Evolutionary conservation across 2,329 filamentous ascomycete genomes (phyloP).

Genomic region (Aspergillus bombycis): DNA sequence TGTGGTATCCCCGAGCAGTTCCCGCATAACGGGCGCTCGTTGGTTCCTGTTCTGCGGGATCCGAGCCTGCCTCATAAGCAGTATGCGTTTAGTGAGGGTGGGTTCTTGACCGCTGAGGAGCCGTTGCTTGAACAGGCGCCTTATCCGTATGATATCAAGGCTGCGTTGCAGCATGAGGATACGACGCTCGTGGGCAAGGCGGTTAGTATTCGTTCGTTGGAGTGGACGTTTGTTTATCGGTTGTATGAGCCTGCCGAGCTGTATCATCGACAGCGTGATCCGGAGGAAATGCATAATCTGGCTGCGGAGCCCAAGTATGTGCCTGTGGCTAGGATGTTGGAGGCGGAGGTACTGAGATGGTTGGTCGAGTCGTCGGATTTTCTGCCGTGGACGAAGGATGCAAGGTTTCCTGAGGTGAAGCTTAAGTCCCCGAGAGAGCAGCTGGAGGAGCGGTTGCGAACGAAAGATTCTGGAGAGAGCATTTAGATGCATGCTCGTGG

Average conservation of each 20-base stretch:
- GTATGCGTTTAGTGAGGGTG: slow-evolving; percentile 51
- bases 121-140: slow-evolving; percentile 49
- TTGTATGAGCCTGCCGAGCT: slow-evolving; percentile 52
- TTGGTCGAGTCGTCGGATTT: slow-evolving; percentile 40
- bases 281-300: slow-evolving; percentile 17
- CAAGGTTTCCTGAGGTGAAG: slow-evolving; percentile 40
- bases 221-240: slow-evolving; percentile 51
- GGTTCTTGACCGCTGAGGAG: slow-evolving; percentile 50
- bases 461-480: background rate
- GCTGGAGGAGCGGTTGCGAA: slow-evolving; percentile 9
- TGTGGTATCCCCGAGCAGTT: background rate
- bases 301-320: slow-evolving; percentile 30
- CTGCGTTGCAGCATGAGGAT: slow-evolving; percentile 50
- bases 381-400: slow-evolving; percentile 41
- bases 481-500: background rate
- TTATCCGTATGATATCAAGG: slow-evolving; percentile 53
- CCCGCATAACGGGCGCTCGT: background rate
- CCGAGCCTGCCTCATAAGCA: slow-evolving; percentile 44
- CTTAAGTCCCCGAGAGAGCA: slow-evolving; percentile 33
- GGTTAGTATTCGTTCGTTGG: slow-evolving; percentile 26
- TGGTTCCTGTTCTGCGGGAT: slow-evolving; percentile 16
- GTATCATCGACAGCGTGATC: slow-evolving; percentile 44
- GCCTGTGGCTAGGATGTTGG: slow-evolving; percentile 16
- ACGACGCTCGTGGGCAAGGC: slow-evolving; percentile 49
- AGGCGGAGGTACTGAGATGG: slow-evolving; percentile 44